phyloP scores from a whole-genome alignment of 2,329 filamentous ascomycete genomes.

The Phialemoniopsis sp. region DNA sequence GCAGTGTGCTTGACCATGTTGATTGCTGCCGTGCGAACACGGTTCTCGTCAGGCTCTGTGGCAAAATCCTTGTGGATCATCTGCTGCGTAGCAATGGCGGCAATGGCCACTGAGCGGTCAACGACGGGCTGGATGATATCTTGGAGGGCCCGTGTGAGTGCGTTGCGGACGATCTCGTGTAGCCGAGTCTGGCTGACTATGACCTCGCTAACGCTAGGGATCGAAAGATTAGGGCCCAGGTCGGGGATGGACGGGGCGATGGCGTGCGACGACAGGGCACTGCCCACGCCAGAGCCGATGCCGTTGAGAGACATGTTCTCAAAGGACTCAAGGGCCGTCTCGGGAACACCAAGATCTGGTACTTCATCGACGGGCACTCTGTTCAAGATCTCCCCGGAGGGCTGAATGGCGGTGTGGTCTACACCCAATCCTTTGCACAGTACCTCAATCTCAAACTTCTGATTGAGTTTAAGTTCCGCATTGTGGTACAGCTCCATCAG shows the following conservation, averaged over 20 bases:
- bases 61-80: slow-evolving; percentile 96
- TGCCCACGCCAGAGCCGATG: slow-evolving; percentile 63
- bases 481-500: slow-evolving; percentile 92
- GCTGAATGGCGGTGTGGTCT: slow-evolving; percentile 89
- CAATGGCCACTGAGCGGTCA: slow-evolving; percentile 95
- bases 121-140: slow-evolving; percentile 98
- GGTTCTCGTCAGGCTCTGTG: slow-evolving; percentile 85
- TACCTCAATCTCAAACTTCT: slow-evolving; percentile 98
- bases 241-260: slow-evolving; percentile 82
- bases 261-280: slow-evolving; percentile 71
- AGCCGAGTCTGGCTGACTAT: slow-evolving; percentile 66
- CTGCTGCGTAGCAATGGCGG: slow-evolving; percentile 92
- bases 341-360: slow-evolving; percentile 36
- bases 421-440: slow-evolving; percentile 87
- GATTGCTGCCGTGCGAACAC: slow-evolving; percentile 79
- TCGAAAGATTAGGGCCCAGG: slow-evolving; percentile 71
- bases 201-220: slow-evolving; percentile 78
- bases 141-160: slow-evolving; percentile 83
- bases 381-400: slow-evolving; percentile 80
- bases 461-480: slow-evolving; percentile 89
- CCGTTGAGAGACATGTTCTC: slow-evolving; percentile 77
- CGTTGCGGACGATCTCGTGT: slow-evolving; percentile 75
- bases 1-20: slow-evolving; percentile 95
- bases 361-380: slow-evolving; percentile 62
- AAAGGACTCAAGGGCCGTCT: slow-evolving; percentile 67